phyloP scores from a whole-genome alignment of 768 basidiomycete species.

The Suillus tomentosus region DNA sequence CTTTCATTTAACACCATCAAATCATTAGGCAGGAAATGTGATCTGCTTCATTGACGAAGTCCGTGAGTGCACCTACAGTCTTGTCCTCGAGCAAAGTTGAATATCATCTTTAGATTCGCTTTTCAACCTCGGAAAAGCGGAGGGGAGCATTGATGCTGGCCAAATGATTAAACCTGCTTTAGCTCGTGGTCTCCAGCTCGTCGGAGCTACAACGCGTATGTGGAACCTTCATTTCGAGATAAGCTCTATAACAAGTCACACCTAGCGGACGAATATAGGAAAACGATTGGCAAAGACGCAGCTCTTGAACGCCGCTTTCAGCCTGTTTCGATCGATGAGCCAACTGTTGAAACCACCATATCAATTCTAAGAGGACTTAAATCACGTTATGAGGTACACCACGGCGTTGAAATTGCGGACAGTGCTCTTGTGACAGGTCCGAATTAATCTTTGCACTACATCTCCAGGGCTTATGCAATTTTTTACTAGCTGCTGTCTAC shows the following conservation, averaged over 20 bases:
- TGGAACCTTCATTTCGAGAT: constrained; percentile 11
- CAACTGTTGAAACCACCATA: constrained; percentile 80
- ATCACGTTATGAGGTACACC: constrained; percentile 85
- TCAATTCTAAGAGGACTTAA: constrained; percentile 88
- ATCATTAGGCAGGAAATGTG: constrained; percentile 61
- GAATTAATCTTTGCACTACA: constrained; percentile 18
- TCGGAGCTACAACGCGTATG: constrained; percentile 89
- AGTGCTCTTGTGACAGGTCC: constrained; percentile 81
- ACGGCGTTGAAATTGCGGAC: constrained; percentile 91
- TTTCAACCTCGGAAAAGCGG: constrained; percentile 88
- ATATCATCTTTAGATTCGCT: constrained; percentile 54
- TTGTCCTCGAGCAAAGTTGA: not conserved
- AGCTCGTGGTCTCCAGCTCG: constrained; percentile 83
- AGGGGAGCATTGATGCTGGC: constrained; percentile 90
- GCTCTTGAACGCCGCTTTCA: constrained; percentile 92
- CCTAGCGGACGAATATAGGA: constrained; percentile 83
- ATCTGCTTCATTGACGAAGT: constrained; percentile 97
- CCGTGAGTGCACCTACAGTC: constrained; percentile 52
- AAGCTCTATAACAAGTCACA: not conserved
- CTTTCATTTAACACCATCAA: constrained; percentile 9
- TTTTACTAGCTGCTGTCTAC: constrained; percentile 71
- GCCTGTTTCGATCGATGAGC: constrained; percentile 86
- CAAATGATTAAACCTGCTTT: constrained; percentile 94
- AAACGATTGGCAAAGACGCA: constrained; percentile 90
- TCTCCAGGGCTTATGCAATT: not conserved